A percentile compares a stretch with the other conserved stretches of the same genome.
phyloP scores from a whole-genome alignment of 345 rosid species.

The Excoecaria agallocha region DNA sequence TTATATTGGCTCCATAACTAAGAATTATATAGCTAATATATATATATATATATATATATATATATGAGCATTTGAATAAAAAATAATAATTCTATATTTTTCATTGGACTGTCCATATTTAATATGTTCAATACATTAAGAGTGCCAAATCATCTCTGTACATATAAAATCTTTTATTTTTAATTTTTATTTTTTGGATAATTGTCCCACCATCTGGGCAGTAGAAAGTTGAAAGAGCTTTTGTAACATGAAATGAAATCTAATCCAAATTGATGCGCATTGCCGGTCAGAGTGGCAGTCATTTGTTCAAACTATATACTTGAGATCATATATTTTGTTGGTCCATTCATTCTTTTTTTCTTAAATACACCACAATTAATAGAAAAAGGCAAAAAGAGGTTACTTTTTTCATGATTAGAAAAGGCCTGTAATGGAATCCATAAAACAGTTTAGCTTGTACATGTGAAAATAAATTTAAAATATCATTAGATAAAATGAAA shows the following conservation, averaged over 20 bases:
- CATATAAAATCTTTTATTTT: too few species aligned
- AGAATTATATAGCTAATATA: too few species aligned
- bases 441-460: not conserved
- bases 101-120: too few species aligned
- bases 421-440: not conserved
- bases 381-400: too few species aligned
- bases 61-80: too few species aligned
- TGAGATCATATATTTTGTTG: conserved; percentile 1
- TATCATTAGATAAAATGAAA: too few species aligned
- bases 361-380: not conserved
- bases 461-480: not conserved
- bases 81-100: too few species aligned
- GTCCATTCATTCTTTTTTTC: not conserved
- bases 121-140: too few species aligned
- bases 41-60: too few species aligned
- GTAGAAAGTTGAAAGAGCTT: conserved; percentile 12
- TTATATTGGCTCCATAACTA: too few species aligned
- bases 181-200: too few species aligned
- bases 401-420: not conserved
- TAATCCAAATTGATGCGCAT: conserved; percentile 21
- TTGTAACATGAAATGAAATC: conserved; percentile 14
- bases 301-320: conserved; percentile 6
- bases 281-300: conserved; percentile 27
- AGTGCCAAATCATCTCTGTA: too few species aligned
- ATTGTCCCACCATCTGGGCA: conserved; percentile 36